Percentiles rank a stretch among this genome's conserved stretches.
Conservation (phyloP, 441 rosid genomes). For the Geranium incanum region DNA sequence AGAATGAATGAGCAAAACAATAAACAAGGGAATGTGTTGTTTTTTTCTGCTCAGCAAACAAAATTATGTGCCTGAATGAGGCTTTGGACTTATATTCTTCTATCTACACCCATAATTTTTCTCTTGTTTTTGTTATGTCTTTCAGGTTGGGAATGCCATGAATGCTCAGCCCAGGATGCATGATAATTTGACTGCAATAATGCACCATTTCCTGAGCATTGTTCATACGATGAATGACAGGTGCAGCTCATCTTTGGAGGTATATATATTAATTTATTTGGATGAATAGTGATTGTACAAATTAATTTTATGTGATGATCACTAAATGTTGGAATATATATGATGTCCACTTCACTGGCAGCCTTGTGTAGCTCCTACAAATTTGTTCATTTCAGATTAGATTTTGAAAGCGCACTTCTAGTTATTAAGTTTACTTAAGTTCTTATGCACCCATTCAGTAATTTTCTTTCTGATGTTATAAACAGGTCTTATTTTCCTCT, state of each 20-base stretch:
- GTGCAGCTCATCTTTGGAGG: constrained; percentile 83
- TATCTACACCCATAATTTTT: neutral
- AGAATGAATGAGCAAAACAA: no score
- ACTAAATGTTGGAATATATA: neutral
- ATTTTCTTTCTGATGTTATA: neutral
- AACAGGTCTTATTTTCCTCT: constrained; percentile 50
- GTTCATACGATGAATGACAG: constrained; percentile 81
- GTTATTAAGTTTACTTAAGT: neutral
- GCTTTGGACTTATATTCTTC: neutral
- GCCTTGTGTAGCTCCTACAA: neutral
- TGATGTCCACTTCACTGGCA: neutral
- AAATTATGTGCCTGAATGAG: neutral
- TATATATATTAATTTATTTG: constrained; percentile 17
- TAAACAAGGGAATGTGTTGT: no score
- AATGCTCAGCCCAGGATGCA: constrained; percentile 52
- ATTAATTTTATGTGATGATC: neutral
- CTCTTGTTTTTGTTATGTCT: neutral
- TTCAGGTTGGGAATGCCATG: constrained; percentile 76
- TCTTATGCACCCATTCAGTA: neutral
- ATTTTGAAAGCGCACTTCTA: neutral
- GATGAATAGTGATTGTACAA: neutral
- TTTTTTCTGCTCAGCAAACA: no score
- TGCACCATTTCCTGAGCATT: constrained; percentile 65
- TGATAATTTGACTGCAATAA: constrained; percentile 43
- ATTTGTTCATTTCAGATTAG: neutral